Evolutionary conservation across 148 eudicot species (phyloP).

Genomic region (Euryodendron excelsum): DNA sequence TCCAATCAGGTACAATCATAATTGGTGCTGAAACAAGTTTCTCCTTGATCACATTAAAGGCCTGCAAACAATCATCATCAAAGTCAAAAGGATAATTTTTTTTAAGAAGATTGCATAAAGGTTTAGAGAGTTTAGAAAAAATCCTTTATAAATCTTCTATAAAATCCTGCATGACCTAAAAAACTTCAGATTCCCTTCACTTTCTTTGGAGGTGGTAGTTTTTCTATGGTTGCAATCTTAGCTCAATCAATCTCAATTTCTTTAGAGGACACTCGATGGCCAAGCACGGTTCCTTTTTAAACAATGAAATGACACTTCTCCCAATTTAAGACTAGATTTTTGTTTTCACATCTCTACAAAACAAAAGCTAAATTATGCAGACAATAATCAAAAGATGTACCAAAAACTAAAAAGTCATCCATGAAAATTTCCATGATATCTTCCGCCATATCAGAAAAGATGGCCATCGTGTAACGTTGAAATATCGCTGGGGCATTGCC

Average conservation of each 20-base stretch:
- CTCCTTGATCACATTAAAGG: not conserved
- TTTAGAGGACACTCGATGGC: too few species aligned
- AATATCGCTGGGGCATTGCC: not conserved
- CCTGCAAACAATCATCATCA: not conserved
- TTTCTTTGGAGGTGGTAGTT: not conserved
- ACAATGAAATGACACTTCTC: too few species aligned
- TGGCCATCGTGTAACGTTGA: not conserved
- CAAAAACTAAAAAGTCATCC: not conserved
- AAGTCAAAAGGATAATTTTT: not conserved
- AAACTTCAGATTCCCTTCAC: not conserved
- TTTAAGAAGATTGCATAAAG: not conserved
- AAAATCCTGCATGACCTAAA: not conserved
- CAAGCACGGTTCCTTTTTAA: too few species aligned
- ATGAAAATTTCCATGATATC: not conserved
- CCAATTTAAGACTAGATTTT: too few species aligned
- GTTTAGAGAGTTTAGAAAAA: not conserved
- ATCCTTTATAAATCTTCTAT: not conserved
- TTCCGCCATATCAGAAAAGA: not conserved
- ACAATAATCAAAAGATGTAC: not conserved
- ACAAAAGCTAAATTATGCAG: not conserved
- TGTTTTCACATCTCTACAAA: too few species aligned
- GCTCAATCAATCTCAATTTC: not conserved
- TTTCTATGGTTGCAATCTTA: not conserved
- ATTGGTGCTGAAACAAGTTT: not conserved
- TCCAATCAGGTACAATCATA: not conserved